phyloP scores from a whole-genome alignment of 306 rosid genomes.

The Styphnolobium japonicum region DNA sequence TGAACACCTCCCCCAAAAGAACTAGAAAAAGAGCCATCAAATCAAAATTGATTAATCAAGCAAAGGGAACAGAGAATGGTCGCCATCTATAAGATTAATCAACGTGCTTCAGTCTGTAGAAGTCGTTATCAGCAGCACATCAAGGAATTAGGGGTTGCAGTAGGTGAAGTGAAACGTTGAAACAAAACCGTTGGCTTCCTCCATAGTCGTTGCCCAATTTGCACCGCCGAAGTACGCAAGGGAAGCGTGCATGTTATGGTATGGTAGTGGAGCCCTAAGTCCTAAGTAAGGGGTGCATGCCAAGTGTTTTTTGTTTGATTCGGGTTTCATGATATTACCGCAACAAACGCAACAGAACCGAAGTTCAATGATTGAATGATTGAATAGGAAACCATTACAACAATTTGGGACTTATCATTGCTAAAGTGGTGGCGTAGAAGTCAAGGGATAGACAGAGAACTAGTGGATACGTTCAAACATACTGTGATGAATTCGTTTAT shows the following conservation, averaged over 20 bases:
- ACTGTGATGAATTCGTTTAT: neutral
- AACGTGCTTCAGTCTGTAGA: neutral
- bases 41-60: neutral
- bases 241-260: conserved; percentile 6
- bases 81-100: neutral
- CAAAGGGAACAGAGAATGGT: neutral
- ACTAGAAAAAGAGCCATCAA: neutral
- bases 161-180: conserved; percentile 15
- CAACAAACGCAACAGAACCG: neutral
- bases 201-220: neutral
- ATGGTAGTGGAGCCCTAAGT: too few relatives aligned
- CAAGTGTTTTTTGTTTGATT: neutral
- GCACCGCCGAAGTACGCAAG: neutral
- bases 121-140: neutral
- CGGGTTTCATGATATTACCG: neutral
- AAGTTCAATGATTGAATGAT: conserved; percentile 1
- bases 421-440: conserved; percentile 19
- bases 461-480: neutral
- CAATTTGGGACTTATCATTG: neutral
- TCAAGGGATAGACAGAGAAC: neutral
- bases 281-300: neutral
- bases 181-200: neutral
- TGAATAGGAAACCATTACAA: neutral
- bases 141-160: neutral
- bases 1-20: neutral